These are phyloP conservation scores for Zoysia japonica DNA, from an alignment of 176 grass and related monocot genomes.

Conservation along the genomic window DNA sequence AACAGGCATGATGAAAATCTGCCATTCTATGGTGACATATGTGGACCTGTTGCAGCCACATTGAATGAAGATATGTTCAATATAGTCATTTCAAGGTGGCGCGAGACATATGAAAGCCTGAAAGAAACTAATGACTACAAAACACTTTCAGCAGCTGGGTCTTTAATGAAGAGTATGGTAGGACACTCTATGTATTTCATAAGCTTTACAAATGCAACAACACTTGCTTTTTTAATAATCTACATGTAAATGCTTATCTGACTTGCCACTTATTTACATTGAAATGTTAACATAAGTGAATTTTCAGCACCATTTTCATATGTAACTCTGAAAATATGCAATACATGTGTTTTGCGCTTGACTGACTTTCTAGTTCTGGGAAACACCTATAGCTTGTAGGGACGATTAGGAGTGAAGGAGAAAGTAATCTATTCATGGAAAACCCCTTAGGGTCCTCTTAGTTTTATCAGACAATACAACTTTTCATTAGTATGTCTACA, in stretches of 20 bases:
- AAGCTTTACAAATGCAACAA: background rate
- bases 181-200: slow-evolving; percentile 18
- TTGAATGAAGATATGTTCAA: slow-evolving; percentile 94
- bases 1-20: slow-evolving; percentile 28
- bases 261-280: slow-evolving; percentile 25
- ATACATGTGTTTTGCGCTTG: background rate
- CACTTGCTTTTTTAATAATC: slow-evolving; percentile 11
- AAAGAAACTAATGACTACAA: slow-evolving; percentile 89
- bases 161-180: slow-evolving; percentile 92
- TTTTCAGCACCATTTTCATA: background rate
- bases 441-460: background rate
- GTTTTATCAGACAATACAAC: background rate
- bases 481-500: slow-evolving; percentile 7
- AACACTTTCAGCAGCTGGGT: slow-evolving; percentile 75
- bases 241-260: background rate
- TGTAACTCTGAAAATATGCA: slow-evolving; percentile 27
- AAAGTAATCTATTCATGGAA: background rate
- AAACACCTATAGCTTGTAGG: slow-evolving; percentile 20
- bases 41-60: slow-evolving; percentile 86
- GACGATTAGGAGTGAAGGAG: background rate
- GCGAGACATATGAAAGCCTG: slow-evolving; percentile 73
- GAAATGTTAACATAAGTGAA: slow-evolving; percentile 24
- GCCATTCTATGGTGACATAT: slow-evolving; percentile 71
- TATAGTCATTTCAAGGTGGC: slow-evolving; percentile 80
- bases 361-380: slow-evolving; percentile 27